phyloP scores from a whole-genome alignment of 192 early-diverging fungal species.

The Coemansia sp. region DNA sequence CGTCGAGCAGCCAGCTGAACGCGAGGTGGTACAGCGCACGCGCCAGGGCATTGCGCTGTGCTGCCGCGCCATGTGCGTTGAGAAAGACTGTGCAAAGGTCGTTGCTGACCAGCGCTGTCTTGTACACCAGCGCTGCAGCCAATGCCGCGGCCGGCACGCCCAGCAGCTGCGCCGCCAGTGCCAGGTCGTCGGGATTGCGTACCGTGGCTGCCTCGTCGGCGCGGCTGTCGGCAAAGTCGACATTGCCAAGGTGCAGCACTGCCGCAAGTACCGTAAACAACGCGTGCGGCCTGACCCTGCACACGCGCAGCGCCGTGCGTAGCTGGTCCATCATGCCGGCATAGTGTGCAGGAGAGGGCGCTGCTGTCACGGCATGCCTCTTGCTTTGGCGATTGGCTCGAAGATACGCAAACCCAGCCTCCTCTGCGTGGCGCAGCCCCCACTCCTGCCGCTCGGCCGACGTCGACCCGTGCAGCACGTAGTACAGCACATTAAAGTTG shows the following conservation, averaged over 20 bases:
- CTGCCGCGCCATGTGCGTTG: conserved; percentile 65
- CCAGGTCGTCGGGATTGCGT: conserved; percentile 71
- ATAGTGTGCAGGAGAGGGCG: conserved; percentile 60
- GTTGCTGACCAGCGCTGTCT: conserved; percentile 76
- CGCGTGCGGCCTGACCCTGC: conserved; percentile 68
- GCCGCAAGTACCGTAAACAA: conserved; percentile 83
- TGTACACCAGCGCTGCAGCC: conserved; percentile 78
- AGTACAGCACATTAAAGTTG: conserved; percentile 95
- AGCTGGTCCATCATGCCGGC: conserved; percentile 75
- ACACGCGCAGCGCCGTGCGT: conserved; percentile 57
- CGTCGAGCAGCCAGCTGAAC: conserved; percentile 79
- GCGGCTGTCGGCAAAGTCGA: conserved; percentile 74
- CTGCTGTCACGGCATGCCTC: too few relatives aligned
- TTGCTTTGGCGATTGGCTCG: conserved; percentile 29
- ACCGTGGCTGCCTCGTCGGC: conserved; percentile 75
- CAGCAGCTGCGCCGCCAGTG: conserved; percentile 77
- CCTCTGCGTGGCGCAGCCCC: conserved; percentile 63
- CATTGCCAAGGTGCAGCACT: conserved; percentile 82
- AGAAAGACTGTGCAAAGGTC: conserved; percentile 81
- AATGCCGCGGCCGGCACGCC: conserved; percentile 72
- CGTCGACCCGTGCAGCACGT: conserved; percentile 78
- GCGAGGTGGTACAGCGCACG: conserved; percentile 74
- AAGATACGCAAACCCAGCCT: conserved; percentile 31
- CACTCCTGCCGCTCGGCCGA: conserved; percentile 71
- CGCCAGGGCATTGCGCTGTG: conserved; percentile 69